A percentile compares a stretch with the other conserved stretches of the same genome.
These are phyloP conservation scores for Eustoma russellianum DNA, from an alignment of 257 asterid species.

Conservation along the genomic window DNA sequence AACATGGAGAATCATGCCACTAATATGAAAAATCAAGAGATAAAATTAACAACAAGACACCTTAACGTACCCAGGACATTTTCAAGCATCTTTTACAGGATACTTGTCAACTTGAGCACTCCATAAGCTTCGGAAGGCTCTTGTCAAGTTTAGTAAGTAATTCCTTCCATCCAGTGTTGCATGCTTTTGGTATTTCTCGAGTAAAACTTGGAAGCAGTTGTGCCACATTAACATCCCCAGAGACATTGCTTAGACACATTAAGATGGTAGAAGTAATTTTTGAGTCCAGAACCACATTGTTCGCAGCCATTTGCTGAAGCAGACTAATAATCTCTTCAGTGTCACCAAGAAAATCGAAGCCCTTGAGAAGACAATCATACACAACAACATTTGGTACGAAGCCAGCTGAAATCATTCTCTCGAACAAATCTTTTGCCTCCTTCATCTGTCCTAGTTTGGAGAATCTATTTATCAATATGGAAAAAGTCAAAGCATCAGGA, in stretches of 20 bases:
- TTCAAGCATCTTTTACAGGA: no score
- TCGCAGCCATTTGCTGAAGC: slow-evolving; percentile 46
- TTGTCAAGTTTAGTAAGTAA: slow-evolving; percentile 31
- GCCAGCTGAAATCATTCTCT: slow-evolving; percentile 49
- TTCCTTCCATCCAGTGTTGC: slow-evolving; percentile 30
- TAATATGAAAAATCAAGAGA: no score
- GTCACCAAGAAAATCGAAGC: slow-evolving; percentile 37
- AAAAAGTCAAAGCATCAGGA: slow-evolving; percentile 47
- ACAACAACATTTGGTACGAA: slow-evolving; percentile 29
- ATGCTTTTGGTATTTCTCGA: slow-evolving; percentile 19
- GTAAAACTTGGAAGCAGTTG: slow-evolving; percentile 43
- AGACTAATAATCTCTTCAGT: slow-evolving; percentile 35
- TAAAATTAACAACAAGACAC: no score
- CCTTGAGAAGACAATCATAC: slow-evolving; percentile 60
- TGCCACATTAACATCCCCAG: slow-evolving; percentile 33
- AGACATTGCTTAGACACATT: slow-evolving; percentile 36
- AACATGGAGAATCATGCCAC: no score
- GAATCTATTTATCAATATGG: slow-evolving; percentile 45
- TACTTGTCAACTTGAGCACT: no score
- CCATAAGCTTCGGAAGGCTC: slow-evolving; percentile 21
- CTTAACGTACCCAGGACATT: no score
- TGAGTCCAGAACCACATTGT: slow-evolving; percentile 46
- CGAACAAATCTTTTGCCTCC: slow-evolving; percentile 48
- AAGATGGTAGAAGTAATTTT: slow-evolving; percentile 47
- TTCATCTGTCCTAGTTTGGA: slow-evolving; percentile 45